Conservation (phyloP, 2,329 filamentous ascomycete species). For the Tolypocladium guangdongense region DNA sequence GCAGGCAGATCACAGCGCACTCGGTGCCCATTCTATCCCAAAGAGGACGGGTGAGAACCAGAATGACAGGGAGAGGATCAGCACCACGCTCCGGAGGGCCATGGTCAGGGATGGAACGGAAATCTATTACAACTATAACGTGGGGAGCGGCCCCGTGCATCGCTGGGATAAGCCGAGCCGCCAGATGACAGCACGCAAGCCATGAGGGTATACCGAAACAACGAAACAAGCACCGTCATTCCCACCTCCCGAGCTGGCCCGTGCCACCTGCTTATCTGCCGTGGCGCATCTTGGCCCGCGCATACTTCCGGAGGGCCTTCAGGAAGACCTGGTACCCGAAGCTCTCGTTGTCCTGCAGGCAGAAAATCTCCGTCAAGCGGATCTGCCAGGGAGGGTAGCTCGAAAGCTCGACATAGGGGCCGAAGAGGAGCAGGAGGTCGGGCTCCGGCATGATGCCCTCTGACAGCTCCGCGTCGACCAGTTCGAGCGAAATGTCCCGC, state of each 20-base stretch:
- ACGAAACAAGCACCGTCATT: slow-evolving; percentile 3
- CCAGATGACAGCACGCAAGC: slow-evolving; percentile 35
- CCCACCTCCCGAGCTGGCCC: not conserved
- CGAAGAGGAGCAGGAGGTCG: slow-evolving; percentile 80
- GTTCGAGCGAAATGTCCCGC: slow-evolving; percentile 70
- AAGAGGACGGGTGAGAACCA: slow-evolving; percentile 57
- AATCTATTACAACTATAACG: slow-evolving; percentile 80
- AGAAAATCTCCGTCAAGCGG: slow-evolving; percentile 86
- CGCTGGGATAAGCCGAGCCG: slow-evolving; percentile 49
- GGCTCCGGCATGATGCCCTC: slow-evolving; percentile 77
- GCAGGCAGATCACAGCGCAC: slow-evolving; percentile 22
- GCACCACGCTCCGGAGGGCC: slow-evolving; percentile 68
- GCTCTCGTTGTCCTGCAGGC: slow-evolving; percentile 61
- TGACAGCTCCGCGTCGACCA: slow-evolving; percentile 81
- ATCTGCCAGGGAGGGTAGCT: slow-evolving; percentile 97
- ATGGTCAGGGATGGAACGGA: slow-evolving; percentile 63
- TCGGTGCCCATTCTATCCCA: slow-evolving; percentile 57
- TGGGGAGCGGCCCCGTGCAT: slow-evolving; percentile 58
- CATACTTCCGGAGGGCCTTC: slow-evolving; percentile 70
- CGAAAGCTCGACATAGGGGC: slow-evolving; percentile 69
- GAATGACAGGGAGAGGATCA: slow-evolving; percentile 54
- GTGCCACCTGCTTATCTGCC: slow-evolving; percentile 40
- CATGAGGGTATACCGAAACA: slow-evolving; percentile 10
- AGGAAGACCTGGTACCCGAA: slow-evolving; percentile 95
- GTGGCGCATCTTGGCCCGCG: slow-evolving; percentile 79